Conservation (phyloP, 2,329 filamentous ascomycete species). For the Apiospora saccharicola region DNA sequence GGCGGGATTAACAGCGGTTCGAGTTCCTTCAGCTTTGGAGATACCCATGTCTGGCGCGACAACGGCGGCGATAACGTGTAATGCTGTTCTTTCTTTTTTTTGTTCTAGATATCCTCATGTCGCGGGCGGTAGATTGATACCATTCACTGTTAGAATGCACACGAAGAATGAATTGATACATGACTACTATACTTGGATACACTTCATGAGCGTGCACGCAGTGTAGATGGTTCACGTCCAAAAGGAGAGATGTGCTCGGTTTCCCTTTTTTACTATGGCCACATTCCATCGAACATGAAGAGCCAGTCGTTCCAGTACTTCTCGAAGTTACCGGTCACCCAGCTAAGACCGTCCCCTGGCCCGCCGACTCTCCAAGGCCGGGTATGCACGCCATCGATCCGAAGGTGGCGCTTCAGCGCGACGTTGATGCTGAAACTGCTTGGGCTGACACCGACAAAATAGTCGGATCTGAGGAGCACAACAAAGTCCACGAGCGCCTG, state of each 20-base stretch:
- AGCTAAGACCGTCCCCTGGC: constrained; percentile 49
- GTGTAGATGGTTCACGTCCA: background rate
- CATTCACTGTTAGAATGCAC: constrained; percentile 9
- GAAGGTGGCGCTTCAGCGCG: constrained; percentile 52
- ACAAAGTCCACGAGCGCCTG: constrained; percentile 51
- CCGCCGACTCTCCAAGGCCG: constrained; percentile 50
- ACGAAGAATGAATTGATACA: constrained; percentile 14
- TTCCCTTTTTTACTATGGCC: constrained; percentile 39
- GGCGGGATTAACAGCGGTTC: constrained; percentile 37
- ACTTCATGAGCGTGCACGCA: background rate
- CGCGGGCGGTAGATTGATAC: constrained; percentile 20
- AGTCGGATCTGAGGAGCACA: constrained; percentile 47
- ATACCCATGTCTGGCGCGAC: constrained; percentile 41
- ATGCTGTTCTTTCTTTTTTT: constrained; percentile 22
- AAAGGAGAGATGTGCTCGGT: too few relatives aligned
- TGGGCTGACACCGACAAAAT: constrained; percentile 53
- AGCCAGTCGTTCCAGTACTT: constrained; percentile 57
- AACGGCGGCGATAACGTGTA: constrained; percentile 37
- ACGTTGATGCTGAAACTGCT: constrained; percentile 58
- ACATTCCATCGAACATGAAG: constrained; percentile 55
- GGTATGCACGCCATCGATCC: constrained; percentile 46
- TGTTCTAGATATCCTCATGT: constrained; percentile 17
- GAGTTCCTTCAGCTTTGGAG: constrained; percentile 41
- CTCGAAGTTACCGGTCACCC: constrained; percentile 51
- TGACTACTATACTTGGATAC: background rate